Percentiles rank a stretch among this genome's conserved stretches.
Conservation (phyloP, 805 yeast genomes). For the Wickerhamiella shivajii region DNA sequence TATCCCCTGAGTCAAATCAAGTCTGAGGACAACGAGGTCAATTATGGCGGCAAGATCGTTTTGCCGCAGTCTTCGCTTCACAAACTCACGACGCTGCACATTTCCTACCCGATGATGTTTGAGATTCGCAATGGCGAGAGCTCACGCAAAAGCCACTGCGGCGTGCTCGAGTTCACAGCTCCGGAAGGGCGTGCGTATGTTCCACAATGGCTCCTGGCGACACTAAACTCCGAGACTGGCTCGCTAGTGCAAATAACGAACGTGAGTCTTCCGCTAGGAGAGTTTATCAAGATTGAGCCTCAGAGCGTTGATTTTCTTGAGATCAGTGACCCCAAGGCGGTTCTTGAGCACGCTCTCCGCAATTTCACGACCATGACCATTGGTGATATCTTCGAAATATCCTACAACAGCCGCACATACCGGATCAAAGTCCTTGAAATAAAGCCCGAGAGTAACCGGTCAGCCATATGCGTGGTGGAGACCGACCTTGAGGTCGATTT, state of each 20-base stretch:
- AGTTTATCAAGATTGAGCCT: constrained; percentile 86
- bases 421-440: constrained; percentile 76
- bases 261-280: constrained; percentile 72
- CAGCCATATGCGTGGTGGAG: constrained; percentile 86
- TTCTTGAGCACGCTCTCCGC: constrained; percentile 78
- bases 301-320: constrained; percentile 88
- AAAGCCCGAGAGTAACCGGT: constrained; percentile 51
- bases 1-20: constrained; percentile 89
- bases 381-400: constrained; percentile 69
- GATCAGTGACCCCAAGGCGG: constrained; percentile 92
- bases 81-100: constrained; percentile 74
- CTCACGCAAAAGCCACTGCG: constrained; percentile 59
- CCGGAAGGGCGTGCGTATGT: constrained; percentile 92
- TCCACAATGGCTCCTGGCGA: constrained; percentile 94
- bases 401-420: constrained; percentile 65
- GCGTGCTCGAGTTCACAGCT: constrained; percentile 91
- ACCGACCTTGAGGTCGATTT: constrained; percentile 95
- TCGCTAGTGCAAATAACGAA: constrained; percentile 55
- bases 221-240: constrained; percentile 61
- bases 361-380: constrained; percentile 79
- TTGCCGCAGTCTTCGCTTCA: constrained; percentile 86
- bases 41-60: constrained; percentile 91
- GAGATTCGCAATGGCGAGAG: constrained; percentile 56
- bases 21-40: constrained; percentile 54
- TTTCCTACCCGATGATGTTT: constrained; percentile 92